phyloP scores from a whole-genome alignment of 768 basidiomycete species.

The Sarcomyxa edulis region DNA sequence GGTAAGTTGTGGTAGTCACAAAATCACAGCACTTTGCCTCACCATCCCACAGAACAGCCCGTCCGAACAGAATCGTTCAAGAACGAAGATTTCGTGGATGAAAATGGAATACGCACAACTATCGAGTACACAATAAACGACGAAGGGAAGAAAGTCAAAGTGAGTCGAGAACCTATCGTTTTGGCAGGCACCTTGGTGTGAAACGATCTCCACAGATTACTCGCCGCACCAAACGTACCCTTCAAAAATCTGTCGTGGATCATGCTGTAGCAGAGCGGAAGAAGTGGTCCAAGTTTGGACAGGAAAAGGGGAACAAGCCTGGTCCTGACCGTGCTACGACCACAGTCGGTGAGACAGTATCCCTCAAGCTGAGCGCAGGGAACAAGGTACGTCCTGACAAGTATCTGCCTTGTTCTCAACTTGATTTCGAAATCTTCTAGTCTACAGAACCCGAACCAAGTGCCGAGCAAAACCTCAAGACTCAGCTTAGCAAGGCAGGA shows the following conservation, averaged over 20 bases:
- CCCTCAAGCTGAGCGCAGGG: constrained; percentile 45
- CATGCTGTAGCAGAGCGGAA: constrained; percentile 92
- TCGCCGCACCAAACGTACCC: constrained; percentile 75
- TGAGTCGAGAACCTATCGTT: constrained; percentile 21
- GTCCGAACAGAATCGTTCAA: constrained; percentile 38
- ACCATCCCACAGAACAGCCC: constrained; percentile 1
- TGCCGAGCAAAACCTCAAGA: constrained; percentile 62
- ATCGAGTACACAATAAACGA: constrained; percentile 84
- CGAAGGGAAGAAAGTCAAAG: constrained; percentile 94
- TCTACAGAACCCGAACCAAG: constrained; percentile 61
- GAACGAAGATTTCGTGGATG: constrained; percentile 71
- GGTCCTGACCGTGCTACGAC: constrained; percentile 94
- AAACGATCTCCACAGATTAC: constrained; percentile 54
- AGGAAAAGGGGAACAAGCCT: constrained; percentile 78
- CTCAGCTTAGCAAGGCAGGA: constrained; percentile 64
- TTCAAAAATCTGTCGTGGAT: constrained; percentile 91
- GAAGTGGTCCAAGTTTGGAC: constrained; percentile 91
- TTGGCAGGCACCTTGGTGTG: neutral
- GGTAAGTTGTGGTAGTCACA: constrained; percentile 40
- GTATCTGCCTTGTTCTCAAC: neutral
- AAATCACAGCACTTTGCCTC: constrained; percentile 1
- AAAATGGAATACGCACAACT: constrained; percentile 83
- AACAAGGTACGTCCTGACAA: constrained; percentile 44
- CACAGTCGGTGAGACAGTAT: constrained; percentile 69
- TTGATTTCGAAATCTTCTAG: constrained; percentile 22